Base-by-base conservation (phyloP, 805 yeast species). In the Candida pini region DNA sequence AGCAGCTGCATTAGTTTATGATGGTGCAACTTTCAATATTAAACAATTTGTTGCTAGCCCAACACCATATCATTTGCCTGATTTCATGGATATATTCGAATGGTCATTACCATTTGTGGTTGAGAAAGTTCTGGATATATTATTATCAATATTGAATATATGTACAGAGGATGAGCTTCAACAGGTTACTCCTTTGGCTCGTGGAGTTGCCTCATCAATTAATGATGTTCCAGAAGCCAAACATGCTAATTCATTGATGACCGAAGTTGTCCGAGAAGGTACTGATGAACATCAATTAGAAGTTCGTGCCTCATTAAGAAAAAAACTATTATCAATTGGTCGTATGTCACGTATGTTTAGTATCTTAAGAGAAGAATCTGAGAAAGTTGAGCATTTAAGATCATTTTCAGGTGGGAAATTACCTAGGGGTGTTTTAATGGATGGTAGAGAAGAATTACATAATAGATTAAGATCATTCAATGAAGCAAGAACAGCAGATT, bases 101-200 rank as follows among this genome's bases (percentile, higher is more conserved):
- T 90, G 97, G 97, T 85, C 96, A 2, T 63, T 90, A 41, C 98
- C 97, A 5, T 90, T 90, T 65, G 97, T 90, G 16, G 96, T 96
- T 20, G 96, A 89, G 56, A 90, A 90, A 54, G 84, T 89, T 38
- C 79, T 95, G 9, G 97, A 90, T 54, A 89, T 90, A 81, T 68
- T 90, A 52, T 82, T 87, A 14, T 76, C 95, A 0, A 81, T 90
- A 26, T 69, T 90, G 55, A 90, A 90, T 60, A 85, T 90, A 36
- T 89, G 97, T 62, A 84, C 96, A 1, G 94, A 87, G 51, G 95
- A 89, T 53, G 97, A 90, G 58, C 70, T 89, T 39, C 86, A 76
- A 34, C 89, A 82, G 48, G 84, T 76, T 15, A 71, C 76, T 0
- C 74, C 77, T 14, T 48, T 75, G 16, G 71, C 68, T 13, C 62